Conservation (phyloP, 148 eudicot species). For the Persicaria tinctoria region DNA sequence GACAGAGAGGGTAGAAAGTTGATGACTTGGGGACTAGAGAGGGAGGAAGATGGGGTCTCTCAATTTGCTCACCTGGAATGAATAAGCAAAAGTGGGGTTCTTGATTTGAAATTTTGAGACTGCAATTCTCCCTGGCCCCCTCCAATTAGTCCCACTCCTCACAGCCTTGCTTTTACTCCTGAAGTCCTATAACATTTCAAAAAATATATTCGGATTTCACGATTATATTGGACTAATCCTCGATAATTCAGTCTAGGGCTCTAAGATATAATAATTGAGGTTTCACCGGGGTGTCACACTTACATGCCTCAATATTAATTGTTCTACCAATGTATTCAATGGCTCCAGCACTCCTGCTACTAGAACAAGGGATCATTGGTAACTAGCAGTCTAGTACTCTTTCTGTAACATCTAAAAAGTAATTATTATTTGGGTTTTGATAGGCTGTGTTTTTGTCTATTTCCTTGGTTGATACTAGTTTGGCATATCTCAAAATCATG, state of each 20-base stretch:
- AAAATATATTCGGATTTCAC: too few relatives aligned
- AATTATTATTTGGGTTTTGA: background rate
- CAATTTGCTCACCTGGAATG: background rate
- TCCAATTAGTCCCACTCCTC: background rate
- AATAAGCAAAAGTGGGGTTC: constrained; percentile 10
- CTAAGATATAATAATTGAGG: too few relatives aligned
- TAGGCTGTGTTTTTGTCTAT: constrained; percentile 2
- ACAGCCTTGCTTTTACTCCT: too few relatives aligned
- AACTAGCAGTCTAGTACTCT: background rate
- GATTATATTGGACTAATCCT: too few relatives aligned
- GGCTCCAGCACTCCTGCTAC: too few relatives aligned
- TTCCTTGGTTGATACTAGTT: constrained; percentile 6
- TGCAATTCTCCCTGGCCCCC: background rate
- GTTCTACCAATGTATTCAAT: too few relatives aligned
- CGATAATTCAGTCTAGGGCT: too few relatives aligned
- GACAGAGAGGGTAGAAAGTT: constrained; percentile 5
- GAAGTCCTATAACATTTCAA: too few relatives aligned
- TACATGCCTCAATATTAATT: too few relatives aligned
- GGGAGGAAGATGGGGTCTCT: constrained; percentile 7
- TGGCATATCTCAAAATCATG: constrained; percentile 4
- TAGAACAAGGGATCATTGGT: too few relatives aligned
- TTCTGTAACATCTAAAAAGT: background rate
- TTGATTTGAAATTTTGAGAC: constrained; percentile 9
- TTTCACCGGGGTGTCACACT: too few relatives aligned
- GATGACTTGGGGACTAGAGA: constrained; percentile 8